A percentile compares a stretch with the other conserved stretches of the same genome.
These are phyloP conservation scores for Podosphaera xanthii DNA, from an alignment of 2,329 filamentous ascomycete species.

Conservation along the genomic window DNA sequence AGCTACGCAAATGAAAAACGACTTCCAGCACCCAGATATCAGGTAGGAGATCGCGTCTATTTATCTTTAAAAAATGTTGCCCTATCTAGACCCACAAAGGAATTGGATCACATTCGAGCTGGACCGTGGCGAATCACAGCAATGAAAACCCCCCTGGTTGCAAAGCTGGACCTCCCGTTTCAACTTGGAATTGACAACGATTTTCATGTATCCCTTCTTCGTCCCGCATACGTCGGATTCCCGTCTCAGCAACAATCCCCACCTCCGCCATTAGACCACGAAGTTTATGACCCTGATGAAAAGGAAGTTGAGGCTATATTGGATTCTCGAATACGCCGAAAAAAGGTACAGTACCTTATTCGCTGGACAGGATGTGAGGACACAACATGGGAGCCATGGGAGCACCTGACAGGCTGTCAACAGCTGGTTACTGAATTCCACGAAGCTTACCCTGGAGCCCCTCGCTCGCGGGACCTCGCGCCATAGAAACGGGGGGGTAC, in stretches of 20 bases:
- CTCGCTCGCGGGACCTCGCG: too few relatives aligned
- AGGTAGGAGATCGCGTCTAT: background rate
- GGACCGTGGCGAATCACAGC: background rate
- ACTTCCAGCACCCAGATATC: background rate
- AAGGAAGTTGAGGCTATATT: background rate
- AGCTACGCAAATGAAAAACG: background rate
- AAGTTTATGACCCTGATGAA: background rate
- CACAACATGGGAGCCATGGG: too few relatives aligned
- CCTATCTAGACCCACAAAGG: background rate
- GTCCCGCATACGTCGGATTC: background rate
- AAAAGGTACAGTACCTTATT: background rate
- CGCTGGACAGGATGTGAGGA: too few relatives aligned
- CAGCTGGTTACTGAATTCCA: too few relatives aligned
- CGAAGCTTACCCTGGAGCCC: too few relatives aligned
- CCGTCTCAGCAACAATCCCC: background rate
- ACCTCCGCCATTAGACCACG: background rate
- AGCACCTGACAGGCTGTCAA: too few relatives aligned
- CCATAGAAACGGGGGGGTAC: too few relatives aligned
- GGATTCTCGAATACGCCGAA: background rate
- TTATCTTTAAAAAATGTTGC: background rate
- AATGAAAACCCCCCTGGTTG: background rate
- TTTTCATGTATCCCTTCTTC: background rate
- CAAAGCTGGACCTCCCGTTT: background rate
- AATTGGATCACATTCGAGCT: background rate
- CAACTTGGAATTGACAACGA: background rate